Percentiles rank a stretch among this genome's conserved stretches.
Evolutionary conservation across 78 protist genomes (phyloP).

Genomic region (Dictyostelium citrinum): DNA sequence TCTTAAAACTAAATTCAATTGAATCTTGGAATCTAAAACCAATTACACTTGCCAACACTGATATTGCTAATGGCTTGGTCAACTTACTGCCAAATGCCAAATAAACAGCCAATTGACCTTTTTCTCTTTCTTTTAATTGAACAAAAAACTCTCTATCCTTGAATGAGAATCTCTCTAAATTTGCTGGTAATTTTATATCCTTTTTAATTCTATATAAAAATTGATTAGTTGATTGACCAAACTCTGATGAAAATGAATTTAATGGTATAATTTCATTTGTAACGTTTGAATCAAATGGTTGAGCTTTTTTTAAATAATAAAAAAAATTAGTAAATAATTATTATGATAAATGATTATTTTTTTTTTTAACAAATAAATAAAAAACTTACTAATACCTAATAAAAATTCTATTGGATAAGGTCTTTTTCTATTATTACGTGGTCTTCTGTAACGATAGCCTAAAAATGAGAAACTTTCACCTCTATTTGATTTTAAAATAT

Average conservation of each 20-base stretch:
- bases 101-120: conserved; percentile 74
- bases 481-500: conserved; percentile 54
- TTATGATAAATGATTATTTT: not conserved
- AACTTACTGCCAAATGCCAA: conserved; percentile 61
- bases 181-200: conserved; percentile 68
- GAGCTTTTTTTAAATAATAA: not conserved
- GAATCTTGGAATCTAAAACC: conserved; percentile 75
- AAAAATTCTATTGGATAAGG: conserved; percentile 60
- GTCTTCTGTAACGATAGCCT: conserved; percentile 71
- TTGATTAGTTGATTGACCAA: conserved; percentile 58
- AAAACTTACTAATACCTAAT: conserved; percentile 41
- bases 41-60: conserved; percentile 51
- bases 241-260: conserved; percentile 48
- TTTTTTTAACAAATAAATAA: not conserved
- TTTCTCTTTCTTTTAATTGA: conserved; percentile 72
- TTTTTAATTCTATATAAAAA: conserved; percentile 59
- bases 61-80: conserved; percentile 52
- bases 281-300: conserved; percentile 46
- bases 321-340: not conserved
- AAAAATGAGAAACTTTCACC: conserved; percentile 74
- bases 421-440: conserved; percentile 61
- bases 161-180: conserved; percentile 65
- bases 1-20: conserved; percentile 43
- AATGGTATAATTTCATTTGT: conserved; percentile 65
- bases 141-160: conserved; percentile 74